phyloP scores from a whole-genome alignment of 352 stramenopile genomes.

The Globisporangium heterothallicum region DNA sequence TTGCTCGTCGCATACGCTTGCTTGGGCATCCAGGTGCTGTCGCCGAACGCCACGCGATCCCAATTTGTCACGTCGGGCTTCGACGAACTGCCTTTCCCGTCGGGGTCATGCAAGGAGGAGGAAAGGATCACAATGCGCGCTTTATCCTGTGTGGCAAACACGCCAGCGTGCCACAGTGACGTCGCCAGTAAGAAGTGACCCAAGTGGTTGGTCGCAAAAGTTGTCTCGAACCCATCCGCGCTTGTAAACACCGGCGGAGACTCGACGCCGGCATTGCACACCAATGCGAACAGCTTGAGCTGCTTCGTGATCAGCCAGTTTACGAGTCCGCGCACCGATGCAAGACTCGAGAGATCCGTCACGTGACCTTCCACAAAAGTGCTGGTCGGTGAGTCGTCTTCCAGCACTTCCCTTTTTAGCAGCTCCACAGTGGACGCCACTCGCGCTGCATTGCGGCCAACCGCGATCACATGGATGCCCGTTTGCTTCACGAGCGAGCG shows the following conservation, averaged over 20 bases:
- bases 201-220: slow-evolving; percentile 36
- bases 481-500: slow-evolving; percentile 13
- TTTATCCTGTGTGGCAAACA: slow-evolving; percentile 14
- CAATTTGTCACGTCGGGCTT: slow-evolving; percentile 26
- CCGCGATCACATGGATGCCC: slow-evolving; percentile 20
- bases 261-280: slow-evolving; percentile 35
- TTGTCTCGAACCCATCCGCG: slow-evolving; percentile 30
- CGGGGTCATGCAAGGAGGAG: slow-evolving; percentile 23
- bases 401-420: slow-evolving; percentile 10
- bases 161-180: slow-evolving; percentile 16
- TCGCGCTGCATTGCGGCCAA: slow-evolving; percentile 17
- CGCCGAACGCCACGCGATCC: slow-evolving; percentile 28
- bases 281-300: slow-evolving; percentile 24
- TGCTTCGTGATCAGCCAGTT: slow-evolving; percentile 19
- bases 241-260: slow-evolving; percentile 15
- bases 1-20: slow-evolving; percentile 33
- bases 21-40: slow-evolving; percentile 7
- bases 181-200: slow-evolving; percentile 34
- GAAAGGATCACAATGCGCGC: slow-evolving; percentile 31
- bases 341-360: slow-evolving; percentile 21
- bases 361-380: slow-evolving; percentile 12
- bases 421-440: slow-evolving; percentile 18
- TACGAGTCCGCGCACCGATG: slow-evolving; percentile 19
- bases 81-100: slow-evolving; percentile 1
- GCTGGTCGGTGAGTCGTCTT: not conserved